phyloP scores from a whole-genome alignment of 495 filamentous ascomycete genomes.

The Penicillium simplicissimum region DNA sequence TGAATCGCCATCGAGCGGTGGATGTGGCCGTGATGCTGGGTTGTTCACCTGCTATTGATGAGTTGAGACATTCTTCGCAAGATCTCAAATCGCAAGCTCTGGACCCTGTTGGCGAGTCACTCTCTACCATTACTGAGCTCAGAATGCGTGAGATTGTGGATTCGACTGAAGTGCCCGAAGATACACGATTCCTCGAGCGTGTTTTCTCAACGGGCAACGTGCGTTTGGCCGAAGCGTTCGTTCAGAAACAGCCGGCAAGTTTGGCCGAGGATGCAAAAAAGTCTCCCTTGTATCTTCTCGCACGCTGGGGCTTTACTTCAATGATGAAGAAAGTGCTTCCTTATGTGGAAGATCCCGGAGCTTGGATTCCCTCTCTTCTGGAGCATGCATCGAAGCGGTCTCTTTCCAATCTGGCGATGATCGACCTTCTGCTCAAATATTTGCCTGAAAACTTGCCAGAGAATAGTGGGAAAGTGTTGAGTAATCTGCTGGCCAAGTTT shows the following conservation, averaged over 20 bases:
- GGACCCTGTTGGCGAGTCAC: background rate
- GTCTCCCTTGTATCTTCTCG: background rate
- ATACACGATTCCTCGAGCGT: background rate
- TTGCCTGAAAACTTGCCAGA: background rate
- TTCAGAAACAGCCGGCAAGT: background rate
- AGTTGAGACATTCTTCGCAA: background rate
- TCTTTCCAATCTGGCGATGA: background rate
- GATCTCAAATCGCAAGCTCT: background rate
- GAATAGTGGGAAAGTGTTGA: background rate
- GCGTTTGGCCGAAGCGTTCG: background rate
- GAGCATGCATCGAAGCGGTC: background rate
- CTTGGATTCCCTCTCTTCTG: background rate
- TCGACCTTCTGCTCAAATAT: background rate
- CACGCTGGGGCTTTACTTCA: background rate
- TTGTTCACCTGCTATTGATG: background rate
- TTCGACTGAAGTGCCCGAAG: background rate
- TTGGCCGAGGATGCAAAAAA: background rate
- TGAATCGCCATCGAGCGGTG: background rate
- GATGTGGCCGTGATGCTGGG: background rate
- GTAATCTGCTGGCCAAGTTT: background rate
- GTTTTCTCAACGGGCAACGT: background rate
- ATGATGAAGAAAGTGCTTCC: background rate
- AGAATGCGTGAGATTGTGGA: background rate
- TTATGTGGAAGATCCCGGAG: background rate
- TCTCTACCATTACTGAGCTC: background rate